Evolutionary conservation across 345 rosid genomes (phyloP).

Genomic region (Bretschneidera sinensis): DNA sequence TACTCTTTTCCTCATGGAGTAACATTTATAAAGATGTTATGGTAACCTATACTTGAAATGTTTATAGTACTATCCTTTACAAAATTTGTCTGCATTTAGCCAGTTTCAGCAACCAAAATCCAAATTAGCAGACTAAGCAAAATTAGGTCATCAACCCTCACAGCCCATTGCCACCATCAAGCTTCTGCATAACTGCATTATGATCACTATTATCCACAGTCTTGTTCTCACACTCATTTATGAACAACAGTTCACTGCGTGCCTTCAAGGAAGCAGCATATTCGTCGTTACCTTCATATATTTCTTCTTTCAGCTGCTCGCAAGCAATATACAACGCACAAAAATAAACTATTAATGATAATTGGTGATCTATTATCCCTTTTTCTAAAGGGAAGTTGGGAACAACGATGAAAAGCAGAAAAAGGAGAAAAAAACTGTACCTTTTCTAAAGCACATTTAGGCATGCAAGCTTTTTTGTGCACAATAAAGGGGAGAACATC

Average conservation of each 20-base stretch:
- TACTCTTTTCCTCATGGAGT: too few relatives aligned
- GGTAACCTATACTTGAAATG: too few relatives aligned
- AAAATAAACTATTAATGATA: not conserved
- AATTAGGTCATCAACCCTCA: too few relatives aligned
- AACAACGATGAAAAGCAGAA: too few relatives aligned
- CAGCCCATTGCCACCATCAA: slow-evolving; percentile 3
- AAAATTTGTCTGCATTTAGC: too few relatives aligned
- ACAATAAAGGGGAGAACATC: slow-evolving; percentile 41
- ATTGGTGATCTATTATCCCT: too few relatives aligned
- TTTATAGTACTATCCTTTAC: too few relatives aligned
- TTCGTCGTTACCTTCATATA: slow-evolving; percentile 23
- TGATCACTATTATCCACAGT: not conserved
- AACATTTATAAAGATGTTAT: too few relatives aligned
- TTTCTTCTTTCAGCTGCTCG: slow-evolving; percentile 45
- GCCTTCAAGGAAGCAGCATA: slow-evolving; percentile 30
- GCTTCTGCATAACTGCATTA: slow-evolving; percentile 9
- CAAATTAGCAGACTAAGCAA: too few relatives aligned
- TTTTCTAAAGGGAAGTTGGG: too few relatives aligned
- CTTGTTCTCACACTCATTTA: slow-evolving; percentile 10
- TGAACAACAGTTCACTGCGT: slow-evolving; percentile 28
- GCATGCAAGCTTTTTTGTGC: slow-evolving; percentile 47
- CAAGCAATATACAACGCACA: slow-evolving; percentile 7
- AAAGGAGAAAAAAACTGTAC: slow-evolving; percentile 17
- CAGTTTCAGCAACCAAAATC: too few relatives aligned
- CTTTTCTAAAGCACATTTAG: slow-evolving; percentile 41